phyloP scores from a whole-genome alignment of 2,329 filamentous ascomycete genomes.

The Xylariaceae sp. region DNA sequence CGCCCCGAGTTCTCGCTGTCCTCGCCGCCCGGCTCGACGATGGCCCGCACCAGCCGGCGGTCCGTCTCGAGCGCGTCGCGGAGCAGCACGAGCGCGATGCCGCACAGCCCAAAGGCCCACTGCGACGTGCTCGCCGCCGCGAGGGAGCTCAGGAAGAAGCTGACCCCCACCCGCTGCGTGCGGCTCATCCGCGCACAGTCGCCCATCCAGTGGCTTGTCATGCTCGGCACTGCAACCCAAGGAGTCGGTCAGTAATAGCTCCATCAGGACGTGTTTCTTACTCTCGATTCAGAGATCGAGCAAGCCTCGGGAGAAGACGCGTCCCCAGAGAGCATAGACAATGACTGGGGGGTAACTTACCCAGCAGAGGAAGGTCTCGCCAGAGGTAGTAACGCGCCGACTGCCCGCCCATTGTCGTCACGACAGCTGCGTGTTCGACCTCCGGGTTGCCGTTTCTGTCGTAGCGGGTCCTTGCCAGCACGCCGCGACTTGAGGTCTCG shows the following conservation, averaged over 20 bases:
- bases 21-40: constrained; percentile 11
- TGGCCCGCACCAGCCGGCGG: constrained; percentile 10
- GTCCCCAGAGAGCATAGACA: too few relatives aligned
- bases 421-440: constrained; percentile 9
- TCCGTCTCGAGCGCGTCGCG: constrained; percentile 13
- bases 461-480: constrained; percentile 9
- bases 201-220: constrained; percentile 13
- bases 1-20: constrained; percentile 14
- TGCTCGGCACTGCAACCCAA: too few relatives aligned
- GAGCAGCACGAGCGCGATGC: constrained; percentile 13
- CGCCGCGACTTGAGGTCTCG: constrained; percentile 12
- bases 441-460: constrained; percentile 6
- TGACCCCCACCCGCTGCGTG: constrained; percentile 12
- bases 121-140: constrained; percentile 10
- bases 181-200: constrained; percentile 16
- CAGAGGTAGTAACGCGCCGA: constrained; percentile 12
- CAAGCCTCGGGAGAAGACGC: too few relatives aligned
- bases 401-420: constrained; percentile 8
- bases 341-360: too few relatives aligned
- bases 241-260: too few relatives aligned
- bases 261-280: too few relatives aligned
- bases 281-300: too few relatives aligned
- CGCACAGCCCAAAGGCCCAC: constrained; percentile 13
- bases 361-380: constrained; percentile 13
- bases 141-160: constrained; percentile 12